Percentiles rank a stretch among this genome's conserved stretches.
These are phyloP conservation scores for Rhododendron williamsianum DNA, from an alignment of 148 eudicot genomes.

Conservation along the genomic window DNA sequence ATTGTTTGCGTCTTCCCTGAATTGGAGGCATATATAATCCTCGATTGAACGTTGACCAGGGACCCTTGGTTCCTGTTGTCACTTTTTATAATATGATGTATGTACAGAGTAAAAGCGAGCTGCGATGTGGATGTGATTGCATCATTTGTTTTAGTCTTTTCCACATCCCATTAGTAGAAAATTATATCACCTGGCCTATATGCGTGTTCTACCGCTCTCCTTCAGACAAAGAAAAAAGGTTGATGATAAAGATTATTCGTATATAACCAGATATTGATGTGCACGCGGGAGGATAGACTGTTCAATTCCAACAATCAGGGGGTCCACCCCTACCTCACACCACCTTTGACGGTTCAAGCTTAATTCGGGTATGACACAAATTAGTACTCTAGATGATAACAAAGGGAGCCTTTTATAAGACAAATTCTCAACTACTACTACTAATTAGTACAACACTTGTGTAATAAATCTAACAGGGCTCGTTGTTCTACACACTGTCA, in stretches of 20 bases:
- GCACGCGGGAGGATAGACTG: neutral
- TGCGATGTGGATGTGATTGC: neutral
- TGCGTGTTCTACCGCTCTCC: neutral
- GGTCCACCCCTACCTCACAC: neutral
- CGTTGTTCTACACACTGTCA: neutral
- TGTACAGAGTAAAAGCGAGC: no score
- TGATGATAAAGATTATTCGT: neutral
- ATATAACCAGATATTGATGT: neutral
- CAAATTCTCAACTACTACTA: neutral
- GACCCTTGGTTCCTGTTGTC: neutral
- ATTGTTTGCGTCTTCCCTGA: neutral
- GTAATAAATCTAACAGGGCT: neutral
- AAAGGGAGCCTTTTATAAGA: neutral
- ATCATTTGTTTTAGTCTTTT: neutral
- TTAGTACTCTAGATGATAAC: neutral
- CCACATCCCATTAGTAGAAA: neutral
- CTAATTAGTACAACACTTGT: neutral
- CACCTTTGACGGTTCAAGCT: neutral
- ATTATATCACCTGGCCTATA: neutral
- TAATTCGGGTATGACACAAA: neutral
- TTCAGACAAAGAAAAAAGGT: neutral
- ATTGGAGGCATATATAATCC: neutral
- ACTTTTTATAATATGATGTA: neutral
- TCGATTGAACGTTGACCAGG: neutral
- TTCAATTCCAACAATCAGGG: neutral